Percentiles rank a stretch among this genome's conserved stretches.
Evolutionary conservation across 306 rosid species (phyloP).

Genomic region (Nissolia schottii): DNA sequence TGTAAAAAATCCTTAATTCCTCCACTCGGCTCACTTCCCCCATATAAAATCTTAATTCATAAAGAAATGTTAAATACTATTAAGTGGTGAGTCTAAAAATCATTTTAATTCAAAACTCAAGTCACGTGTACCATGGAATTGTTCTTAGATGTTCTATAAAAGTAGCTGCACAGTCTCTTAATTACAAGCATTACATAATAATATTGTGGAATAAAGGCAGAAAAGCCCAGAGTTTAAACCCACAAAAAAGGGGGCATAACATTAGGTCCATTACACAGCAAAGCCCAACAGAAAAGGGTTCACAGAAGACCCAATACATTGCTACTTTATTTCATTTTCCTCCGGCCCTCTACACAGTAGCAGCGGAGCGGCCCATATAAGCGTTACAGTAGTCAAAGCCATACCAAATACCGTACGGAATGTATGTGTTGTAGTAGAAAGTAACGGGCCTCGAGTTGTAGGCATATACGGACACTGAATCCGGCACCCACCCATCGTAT

Average conservation of each 20-base stretch:
- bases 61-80: no score
- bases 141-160: no score
- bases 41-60: no score
- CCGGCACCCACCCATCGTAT: constrained; percentile 79
- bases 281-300: background rate
- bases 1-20: no score
- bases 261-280: background rate
- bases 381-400: constrained; percentile 58
- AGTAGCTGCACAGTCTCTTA: background rate
- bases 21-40: no score
- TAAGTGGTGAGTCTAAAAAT: no score
- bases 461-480: constrained; percentile 53
- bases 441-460: constrained; percentile 34
- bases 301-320: background rate
- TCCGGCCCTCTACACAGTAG: background rate
- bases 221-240: background rate
- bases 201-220: background rate
- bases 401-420: constrained; percentile 66
- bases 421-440: constrained; percentile 46
- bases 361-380: constrained; percentile 22
- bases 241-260: background rate
- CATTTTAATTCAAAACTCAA: no score
- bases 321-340: background rate
- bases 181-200: background rate
- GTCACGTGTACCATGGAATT: no score